A percentile compares a stretch with the other conserved stretches of the same genome.
These are phyloP conservation scores for Cryphonectria parasitica DNA, from an alignment of 2,329 filamentous ascomycete genomes.

Conservation along the genomic window DNA sequence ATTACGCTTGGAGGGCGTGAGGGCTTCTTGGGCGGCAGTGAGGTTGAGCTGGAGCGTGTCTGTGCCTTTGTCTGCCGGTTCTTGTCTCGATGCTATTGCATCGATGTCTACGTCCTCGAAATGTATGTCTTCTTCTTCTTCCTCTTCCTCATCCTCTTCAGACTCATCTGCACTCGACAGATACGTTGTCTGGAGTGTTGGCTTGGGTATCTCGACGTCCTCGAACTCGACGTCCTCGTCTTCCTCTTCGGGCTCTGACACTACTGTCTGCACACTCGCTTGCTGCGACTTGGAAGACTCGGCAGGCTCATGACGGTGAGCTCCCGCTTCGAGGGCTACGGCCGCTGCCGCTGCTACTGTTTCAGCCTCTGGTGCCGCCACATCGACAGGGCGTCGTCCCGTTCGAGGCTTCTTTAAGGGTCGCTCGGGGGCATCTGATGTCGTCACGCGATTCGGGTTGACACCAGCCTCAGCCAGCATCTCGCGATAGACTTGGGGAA, in stretches of 20 bases:
- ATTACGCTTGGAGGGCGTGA: slow-evolving; percentile 36
- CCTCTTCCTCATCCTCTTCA: slow-evolving; percentile 44
- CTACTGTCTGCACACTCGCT: not conserved
- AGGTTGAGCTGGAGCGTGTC: slow-evolving; percentile 56
- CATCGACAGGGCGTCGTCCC: slow-evolving; percentile 35
- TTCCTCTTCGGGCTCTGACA: slow-evolving; percentile 35
- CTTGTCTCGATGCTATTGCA: slow-evolving; percentile 31
- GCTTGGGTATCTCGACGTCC: slow-evolving; percentile 52
- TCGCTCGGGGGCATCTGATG: slow-evolving; percentile 39
- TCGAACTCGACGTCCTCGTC: slow-evolving; percentile 53
- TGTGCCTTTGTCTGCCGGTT: slow-evolving; percentile 30
- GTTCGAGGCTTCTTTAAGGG: slow-evolving; percentile 48
- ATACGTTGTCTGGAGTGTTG: slow-evolving; percentile 56
- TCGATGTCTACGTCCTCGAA: slow-evolving; percentile 56
- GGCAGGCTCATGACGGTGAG: not conserved
- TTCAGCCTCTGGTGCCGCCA: not conserved
- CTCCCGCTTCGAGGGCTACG: not conserved
- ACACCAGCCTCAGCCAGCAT: slow-evolving; percentile 57
- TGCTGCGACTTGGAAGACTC: not conserved
- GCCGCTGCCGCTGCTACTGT: not conserved
- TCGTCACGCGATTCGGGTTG: slow-evolving; percentile 33
- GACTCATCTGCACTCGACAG: slow-evolving; percentile 52
- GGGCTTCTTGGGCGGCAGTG: slow-evolving; percentile 47
- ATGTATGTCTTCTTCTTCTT: slow-evolving; percentile 47
- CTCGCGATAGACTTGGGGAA: slow-evolving; percentile 50